Evolutionary conservation across 2,329 filamentous ascomycete species (phyloP).

Genomic region (Neopestalotiopsis sp.): DNA sequence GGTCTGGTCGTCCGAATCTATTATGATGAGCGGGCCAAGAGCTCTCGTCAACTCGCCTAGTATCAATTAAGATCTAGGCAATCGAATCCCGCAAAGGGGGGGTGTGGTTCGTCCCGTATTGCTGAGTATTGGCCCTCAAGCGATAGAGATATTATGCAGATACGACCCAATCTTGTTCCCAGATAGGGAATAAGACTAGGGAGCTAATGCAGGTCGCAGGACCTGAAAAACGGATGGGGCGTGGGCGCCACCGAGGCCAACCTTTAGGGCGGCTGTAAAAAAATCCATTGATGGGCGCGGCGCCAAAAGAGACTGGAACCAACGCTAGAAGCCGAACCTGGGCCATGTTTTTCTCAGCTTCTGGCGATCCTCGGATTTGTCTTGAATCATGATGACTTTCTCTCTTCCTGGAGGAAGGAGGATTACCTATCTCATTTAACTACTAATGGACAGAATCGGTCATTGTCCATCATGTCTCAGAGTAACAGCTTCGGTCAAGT

Average conservation of each 20-base stretch:
- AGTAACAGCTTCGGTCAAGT: too few species aligned
- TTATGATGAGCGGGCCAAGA: background rate
- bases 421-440: too few species aligned
- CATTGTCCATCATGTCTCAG: too few species aligned
- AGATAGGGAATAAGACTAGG: background rate
- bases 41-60: background rate
- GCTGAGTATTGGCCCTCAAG: background rate
- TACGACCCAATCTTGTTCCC: background rate
- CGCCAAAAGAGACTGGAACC: too few species aligned
- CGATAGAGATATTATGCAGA: conserved; percentile 1
- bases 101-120: background rate
- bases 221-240: background rate
- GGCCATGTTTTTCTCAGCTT: too few species aligned
- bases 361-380: too few species aligned
- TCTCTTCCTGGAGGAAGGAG: too few species aligned
- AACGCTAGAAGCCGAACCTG: too few species aligned
- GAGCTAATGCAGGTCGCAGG: background rate
- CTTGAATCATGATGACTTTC: too few species aligned
- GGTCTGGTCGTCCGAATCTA: background rate
- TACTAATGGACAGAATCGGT: too few species aligned
- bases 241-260: background rate
- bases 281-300: too few species aligned
- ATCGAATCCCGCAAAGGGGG: background rate
- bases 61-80: background rate
- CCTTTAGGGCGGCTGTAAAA: background rate